Base-by-base conservation (phyloP, 805 yeast genomes). In the Clavispora vitiphila region DNA sequence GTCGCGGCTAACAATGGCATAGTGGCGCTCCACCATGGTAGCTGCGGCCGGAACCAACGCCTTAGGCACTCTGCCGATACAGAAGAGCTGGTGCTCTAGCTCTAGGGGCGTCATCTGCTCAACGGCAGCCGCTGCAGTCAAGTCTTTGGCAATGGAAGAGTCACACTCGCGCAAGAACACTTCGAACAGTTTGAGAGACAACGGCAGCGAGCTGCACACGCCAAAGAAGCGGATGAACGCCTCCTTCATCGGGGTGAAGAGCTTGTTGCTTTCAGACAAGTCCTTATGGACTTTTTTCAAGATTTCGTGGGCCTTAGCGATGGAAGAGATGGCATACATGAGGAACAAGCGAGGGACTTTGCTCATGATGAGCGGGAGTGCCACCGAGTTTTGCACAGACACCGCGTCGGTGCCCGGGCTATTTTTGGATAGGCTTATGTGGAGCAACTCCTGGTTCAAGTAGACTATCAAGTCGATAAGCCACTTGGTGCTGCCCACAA, bases 401-500 rank as follows among this genome's bases (percentile, higher is more conserved):
- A 69, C 47, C 10, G 45, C 50, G 32, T 56, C 46, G 25, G 47
- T 44, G 2, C 43, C 34, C 5, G 54, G 48, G 35, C 54, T 42
- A 19, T 48, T 39, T 55, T 58, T 48, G 44, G 57, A 38, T 41
- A 55, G 50, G 19, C 63, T 46, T 21, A 81, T 52, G 25, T 80
- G 75, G 19, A 82, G 55, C 25, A 84, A 61, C 49, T 91, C 96
- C 59, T 90, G 95, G 41, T 81, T 77, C 31, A 86, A 58, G 47
- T 77, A 80, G 1, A 83, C 78, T 41, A 87, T 70, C 46, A 87
- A 77, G 57, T 89, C 96, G 24, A 87, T 75, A 50, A 86, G 76
- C 96, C 97, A 91, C 53, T 87, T 78, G 8, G 85, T 78, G 30
- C 84, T 77, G 0, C 97, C 97, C n/a, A 86, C 61, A 9, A 81